Conservation (phyloP, 2,329 filamentous ascomycete species). For the Aspergillus aculeatus region DNA sequence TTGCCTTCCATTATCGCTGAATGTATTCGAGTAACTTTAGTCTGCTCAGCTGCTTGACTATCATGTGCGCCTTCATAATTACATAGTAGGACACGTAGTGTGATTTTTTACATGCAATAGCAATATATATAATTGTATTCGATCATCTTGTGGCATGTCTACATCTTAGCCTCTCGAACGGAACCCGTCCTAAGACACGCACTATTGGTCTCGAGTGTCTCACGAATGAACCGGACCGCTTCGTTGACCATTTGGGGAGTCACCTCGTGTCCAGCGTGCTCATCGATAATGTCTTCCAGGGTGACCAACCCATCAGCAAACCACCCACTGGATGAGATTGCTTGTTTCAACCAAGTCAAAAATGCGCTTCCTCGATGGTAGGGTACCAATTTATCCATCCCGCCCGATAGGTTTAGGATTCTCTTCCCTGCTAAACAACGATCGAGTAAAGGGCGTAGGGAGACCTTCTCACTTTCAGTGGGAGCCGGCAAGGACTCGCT, state of each 20-base stretch:
- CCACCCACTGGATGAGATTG: conserved; percentile 42
- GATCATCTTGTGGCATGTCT: conserved; percentile 1
- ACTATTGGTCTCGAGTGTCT: conserved; percentile 36
- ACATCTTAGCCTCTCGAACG: conserved; percentile 39
- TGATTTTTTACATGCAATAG: neutral
- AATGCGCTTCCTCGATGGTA: conserved; percentile 58
- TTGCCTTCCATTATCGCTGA: too few relatives aligned
- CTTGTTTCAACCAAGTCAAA: conserved; percentile 55
- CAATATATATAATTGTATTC: neutral
- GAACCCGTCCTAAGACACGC: conserved; percentile 25
- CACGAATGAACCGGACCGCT: conserved; percentile 54
- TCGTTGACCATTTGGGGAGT: conserved; percentile 56
- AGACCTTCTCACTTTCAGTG: conserved; percentile 44
- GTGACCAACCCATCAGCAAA: conserved; percentile 51
- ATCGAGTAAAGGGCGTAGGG: conserved; percentile 45
- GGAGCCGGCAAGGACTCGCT: conserved; percentile 36
- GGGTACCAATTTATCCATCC: conserved; percentile 60
- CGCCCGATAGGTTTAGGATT: conserved; percentile 55
- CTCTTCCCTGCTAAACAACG: conserved; percentile 50
- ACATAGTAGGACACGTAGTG: neutral
- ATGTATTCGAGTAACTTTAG: too few relatives aligned
- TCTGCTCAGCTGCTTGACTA: too few relatives aligned
- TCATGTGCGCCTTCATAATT: too few relatives aligned
- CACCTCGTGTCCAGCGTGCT: conserved; percentile 59
- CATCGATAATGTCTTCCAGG: conserved; percentile 59